Evolutionary conservation across 768 basidiomycete genomes (phyloP).

Genomic region (Boletus pseudo-olivaceus): DNA sequence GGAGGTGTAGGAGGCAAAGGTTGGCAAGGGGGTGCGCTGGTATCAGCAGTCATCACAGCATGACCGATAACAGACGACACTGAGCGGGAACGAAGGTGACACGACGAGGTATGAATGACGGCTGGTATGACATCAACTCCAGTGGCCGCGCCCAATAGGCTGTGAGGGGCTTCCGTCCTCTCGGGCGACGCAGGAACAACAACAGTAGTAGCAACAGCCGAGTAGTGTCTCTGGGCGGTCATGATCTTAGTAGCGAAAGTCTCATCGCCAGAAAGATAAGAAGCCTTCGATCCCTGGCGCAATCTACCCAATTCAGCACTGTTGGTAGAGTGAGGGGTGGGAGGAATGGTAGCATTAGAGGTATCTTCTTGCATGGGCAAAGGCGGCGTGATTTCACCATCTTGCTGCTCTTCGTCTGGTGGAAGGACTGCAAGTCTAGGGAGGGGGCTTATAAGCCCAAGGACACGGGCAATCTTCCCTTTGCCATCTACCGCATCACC

Average conservation of each 20-base stretch:
- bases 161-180: constrained; percentile 16
- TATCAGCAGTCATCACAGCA: constrained; percentile 25
- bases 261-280: constrained; percentile 50
- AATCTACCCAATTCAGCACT: constrained; percentile 56
- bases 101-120: constrained; percentile 21
- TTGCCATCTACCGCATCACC: constrained; percentile 72
- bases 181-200: constrained; percentile 50
- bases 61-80: constrained; percentile 47
- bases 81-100: constrained; percentile 62
- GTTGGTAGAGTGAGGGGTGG: constrained; percentile 53
- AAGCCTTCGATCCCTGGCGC: constrained; percentile 51
- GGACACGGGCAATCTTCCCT: constrained; percentile 54
- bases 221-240: constrained; percentile 73
- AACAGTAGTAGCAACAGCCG: constrained; percentile 63
- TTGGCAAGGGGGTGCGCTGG: constrained; percentile 55
- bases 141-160: constrained; percentile 30
- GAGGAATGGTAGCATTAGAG: constrained; percentile 41
- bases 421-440: constrained; percentile 71
- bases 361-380: constrained; percentile 56
- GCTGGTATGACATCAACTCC: constrained; percentile 27
- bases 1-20: constrained; percentile 77
- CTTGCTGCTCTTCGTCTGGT: constrained; percentile 32
- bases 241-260: constrained; percentile 55
- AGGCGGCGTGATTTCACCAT: constrained; percentile 51
- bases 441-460: constrained; percentile 59